Evolutionary conservation across 1,139 yeast genomes (phyloP).

Genomic region (Candida buenavistaensis): DNA sequence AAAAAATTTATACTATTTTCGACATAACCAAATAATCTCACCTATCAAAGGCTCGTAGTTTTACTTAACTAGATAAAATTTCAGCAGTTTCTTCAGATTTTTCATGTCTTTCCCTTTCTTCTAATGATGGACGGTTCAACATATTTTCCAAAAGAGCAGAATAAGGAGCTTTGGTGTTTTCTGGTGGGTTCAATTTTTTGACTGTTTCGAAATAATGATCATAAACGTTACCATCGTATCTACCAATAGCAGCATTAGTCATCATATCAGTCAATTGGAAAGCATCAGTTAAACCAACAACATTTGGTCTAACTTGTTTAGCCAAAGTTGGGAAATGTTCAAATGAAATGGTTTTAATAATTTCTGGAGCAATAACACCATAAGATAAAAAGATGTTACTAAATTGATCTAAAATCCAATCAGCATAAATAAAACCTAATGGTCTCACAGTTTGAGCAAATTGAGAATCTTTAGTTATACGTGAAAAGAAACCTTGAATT

Average conservation of each 20-base stretch:
- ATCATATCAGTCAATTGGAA: constrained; percentile 81
- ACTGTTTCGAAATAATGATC: constrained; percentile 64
- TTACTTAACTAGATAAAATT: constrained; percentile 23
- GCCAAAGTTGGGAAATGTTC: constrained; percentile 44
- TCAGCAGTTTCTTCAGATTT: constrained; percentile 37
- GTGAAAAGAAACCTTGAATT: constrained; percentile 42
- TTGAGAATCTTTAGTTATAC: constrained; percentile 20
- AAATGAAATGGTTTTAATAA: constrained; percentile 43
- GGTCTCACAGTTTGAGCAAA: constrained; percentile 28
- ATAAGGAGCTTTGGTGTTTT: constrained; percentile 61
- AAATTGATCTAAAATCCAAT: constrained; percentile 68
- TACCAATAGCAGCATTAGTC: constrained; percentile 82
- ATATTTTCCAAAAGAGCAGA: constrained; percentile 46
- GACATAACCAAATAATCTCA: no score
- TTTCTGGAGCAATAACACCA: constrained; percentile 40
- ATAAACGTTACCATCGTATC: constrained; percentile 81
- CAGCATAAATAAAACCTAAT: constrained; percentile 52
- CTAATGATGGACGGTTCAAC: constrained; percentile 52
- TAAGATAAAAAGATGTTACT: constrained; percentile 73
- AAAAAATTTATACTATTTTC: no score
- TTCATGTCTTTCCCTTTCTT: constrained; percentile 49
- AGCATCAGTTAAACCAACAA: constrained; percentile 79
- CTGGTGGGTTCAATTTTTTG: constrained; percentile 52
- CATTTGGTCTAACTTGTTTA: constrained; percentile 60
- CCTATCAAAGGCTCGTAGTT: no score